Conservation (phyloP, 2,329 filamentous ascomycete genomes). For the Colletotrichum sp. region DNA sequence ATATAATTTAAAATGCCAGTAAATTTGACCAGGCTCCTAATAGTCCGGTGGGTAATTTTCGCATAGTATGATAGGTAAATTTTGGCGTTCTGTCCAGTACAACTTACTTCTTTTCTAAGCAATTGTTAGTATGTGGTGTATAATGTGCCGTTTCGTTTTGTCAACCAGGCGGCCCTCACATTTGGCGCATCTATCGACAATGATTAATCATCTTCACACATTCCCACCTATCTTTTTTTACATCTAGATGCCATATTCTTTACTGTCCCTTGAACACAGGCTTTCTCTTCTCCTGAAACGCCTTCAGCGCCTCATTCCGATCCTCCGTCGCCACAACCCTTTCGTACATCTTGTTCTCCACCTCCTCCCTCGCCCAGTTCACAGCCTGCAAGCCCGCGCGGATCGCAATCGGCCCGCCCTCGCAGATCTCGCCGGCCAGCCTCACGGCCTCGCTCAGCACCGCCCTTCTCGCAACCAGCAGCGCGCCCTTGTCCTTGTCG, state of each 20-base stretch:
- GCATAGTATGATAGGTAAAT: too few relatives aligned
- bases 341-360: conserved; percentile 89
- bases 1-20: too few relatives aligned
- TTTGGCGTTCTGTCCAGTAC: too few relatives aligned
- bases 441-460: conserved; percentile 79
- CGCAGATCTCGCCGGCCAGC: conserved; percentile 84
- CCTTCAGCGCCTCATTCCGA: conserved; percentile 83
- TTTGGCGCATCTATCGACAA: too few relatives aligned
- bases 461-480: conserved; percentile 65
- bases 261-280: conserved; percentile 62
- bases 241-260: accelerated
- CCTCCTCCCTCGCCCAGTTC: conserved; percentile 70
- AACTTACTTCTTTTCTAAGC: too few relatives aligned
- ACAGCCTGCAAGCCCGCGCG: conserved; percentile 82
- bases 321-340: conserved; percentile 85
- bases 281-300: conserved; percentile 74
- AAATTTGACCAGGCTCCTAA: too few relatives aligned
- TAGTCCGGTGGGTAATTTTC: too few relatives aligned
- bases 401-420: conserved; percentile 86
- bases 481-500: conserved; percentile 43
- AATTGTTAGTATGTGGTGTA: too few relatives aligned
- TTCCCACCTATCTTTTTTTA: not conserved
- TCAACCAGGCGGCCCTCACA: too few relatives aligned
- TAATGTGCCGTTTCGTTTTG: too few relatives aligned
- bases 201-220: not conserved